Percentiles rank a stretch among this genome's conserved stretches.
These are phyloP conservation scores for Wickerhamomyces silvicola DNA, from an alignment of 805 yeast species.

Conservation along the genomic window DNA sequence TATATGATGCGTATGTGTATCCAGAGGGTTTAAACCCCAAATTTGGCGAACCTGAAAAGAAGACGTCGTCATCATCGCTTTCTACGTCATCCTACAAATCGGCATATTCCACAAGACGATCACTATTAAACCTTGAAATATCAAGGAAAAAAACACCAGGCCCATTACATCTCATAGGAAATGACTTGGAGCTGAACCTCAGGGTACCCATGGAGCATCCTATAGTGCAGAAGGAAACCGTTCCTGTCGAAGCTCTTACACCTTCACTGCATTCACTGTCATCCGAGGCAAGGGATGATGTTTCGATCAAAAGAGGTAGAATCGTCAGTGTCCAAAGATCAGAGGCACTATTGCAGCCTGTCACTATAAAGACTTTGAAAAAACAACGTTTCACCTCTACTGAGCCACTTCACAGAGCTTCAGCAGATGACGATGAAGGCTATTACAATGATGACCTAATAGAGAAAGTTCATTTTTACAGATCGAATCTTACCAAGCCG, in stretches of 20 bases:
- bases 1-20: too few relatives aligned
- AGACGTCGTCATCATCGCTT: constrained; percentile 4
- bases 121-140: constrained; percentile 14
- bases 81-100: constrained; percentile 7
- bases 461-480: constrained; percentile 15
- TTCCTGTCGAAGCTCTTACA: too few relatives aligned
- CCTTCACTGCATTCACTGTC: constrained; percentile 13
- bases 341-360: too few relatives aligned
- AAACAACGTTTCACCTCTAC: too few relatives aligned
- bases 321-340: constrained; percentile 2
- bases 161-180: constrained; percentile 16
- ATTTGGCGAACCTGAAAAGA: background rate
- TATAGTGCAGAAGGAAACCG: too few relatives aligned
- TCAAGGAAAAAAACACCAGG: constrained; percentile 20
- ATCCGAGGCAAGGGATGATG: constrained; percentile 4
- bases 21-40: too few relatives aligned
- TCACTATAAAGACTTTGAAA: too few relatives aligned
- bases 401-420: background rate
- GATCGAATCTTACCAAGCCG: constrained; percentile 5
- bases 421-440: background rate
- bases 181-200: too few relatives aligned
- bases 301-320: constrained; percentile 8
- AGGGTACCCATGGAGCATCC: too few relatives aligned
- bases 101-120: constrained; percentile 7
- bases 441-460: constrained; percentile 8